phyloP scores from a whole-genome alignment of 2,329 filamentous ascomycete genomes.

The Fusarium chlamydosporum region DNA sequence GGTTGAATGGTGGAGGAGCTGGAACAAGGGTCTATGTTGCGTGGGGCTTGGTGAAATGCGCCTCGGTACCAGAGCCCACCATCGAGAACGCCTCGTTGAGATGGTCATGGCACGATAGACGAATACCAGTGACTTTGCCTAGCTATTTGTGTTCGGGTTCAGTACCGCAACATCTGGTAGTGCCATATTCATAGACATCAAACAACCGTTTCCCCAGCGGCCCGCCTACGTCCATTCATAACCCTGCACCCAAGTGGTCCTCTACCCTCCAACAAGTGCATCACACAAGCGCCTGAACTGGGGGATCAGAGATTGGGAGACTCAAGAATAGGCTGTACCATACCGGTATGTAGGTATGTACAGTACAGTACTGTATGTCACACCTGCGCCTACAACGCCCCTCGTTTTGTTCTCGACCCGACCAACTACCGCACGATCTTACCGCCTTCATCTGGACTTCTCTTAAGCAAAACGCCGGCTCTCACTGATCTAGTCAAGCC shows the following conservation, averaged over 20 bases:
- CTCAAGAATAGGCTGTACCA: slow-evolving; percentile 23
- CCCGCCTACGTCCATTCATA: slow-evolving; percentile 14
- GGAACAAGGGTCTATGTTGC: slow-evolving; percentile 42
- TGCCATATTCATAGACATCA: slow-evolving; percentile 21
- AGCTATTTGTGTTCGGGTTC: background rate
- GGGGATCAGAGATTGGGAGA: slow-evolving; percentile 24
- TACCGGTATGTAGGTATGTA: background rate
- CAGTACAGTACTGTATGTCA: slow-evolving; percentile 43
- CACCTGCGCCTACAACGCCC: slow-evolving; percentile 42
- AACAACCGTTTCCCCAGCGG: slow-evolving; percentile 35
- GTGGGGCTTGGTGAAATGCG: slow-evolving; percentile 50
- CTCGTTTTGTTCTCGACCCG: slow-evolving; percentile 39
- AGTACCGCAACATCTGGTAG: slow-evolving; percentile 29
- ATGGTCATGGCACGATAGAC: slow-evolving; percentile 31
- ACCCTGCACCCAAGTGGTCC: slow-evolving; percentile 26
- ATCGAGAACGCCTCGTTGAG: slow-evolving; percentile 49
- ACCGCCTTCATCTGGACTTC: slow-evolving; percentile 41
- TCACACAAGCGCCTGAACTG: slow-evolving; percentile 45
- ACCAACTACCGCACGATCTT: slow-evolving; percentile 42
- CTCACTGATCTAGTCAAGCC: slow-evolving; percentile 45
- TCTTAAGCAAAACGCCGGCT: slow-evolving; percentile 39
- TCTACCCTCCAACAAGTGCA: slow-evolving; percentile 27
- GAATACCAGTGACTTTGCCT: slow-evolving; percentile 22
- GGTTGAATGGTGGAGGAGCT: slow-evolving; percentile 41
- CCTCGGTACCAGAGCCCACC: slow-evolving; percentile 46